These are phyloP conservation scores for Hypoxylon sp. DNA, from an alignment of 2,329 filamentous ascomycete species.

Conservation along the genomic window DNA sequence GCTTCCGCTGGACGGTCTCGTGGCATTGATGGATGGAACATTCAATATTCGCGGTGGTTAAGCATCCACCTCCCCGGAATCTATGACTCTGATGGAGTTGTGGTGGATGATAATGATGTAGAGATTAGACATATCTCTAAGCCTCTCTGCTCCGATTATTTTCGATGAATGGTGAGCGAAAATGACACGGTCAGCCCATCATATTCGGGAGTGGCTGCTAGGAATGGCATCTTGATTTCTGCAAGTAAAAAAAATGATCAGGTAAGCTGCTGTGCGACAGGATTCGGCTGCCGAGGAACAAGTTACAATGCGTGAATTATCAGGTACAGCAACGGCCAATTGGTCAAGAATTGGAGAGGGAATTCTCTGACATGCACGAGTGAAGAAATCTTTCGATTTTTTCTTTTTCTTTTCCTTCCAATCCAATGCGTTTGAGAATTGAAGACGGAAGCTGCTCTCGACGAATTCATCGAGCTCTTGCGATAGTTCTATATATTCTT, in stretches of 20 bases:
- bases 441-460: conserved; percentile 22
- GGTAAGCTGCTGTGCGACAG: conserved; percentile 36
- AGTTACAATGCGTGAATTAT: conserved; percentile 37
- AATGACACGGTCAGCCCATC: conserved; percentile 20
- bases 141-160: conserved; percentile 16
- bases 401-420: conserved; percentile 15
- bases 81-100: conserved; percentile 17
- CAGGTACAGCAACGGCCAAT: conserved; percentile 28
- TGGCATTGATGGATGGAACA: conserved; percentile 34
- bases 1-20: conserved; percentile 23
- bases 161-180: conserved; percentile 24
- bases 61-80: conserved; percentile 22
- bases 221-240: conserved; percentile 23
- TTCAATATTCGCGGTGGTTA: conserved; percentile 32
- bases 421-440: conserved; percentile 10
- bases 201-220: conserved; percentile 34
- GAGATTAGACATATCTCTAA: conserved; percentile 14
- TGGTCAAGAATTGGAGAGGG: conserved; percentile 31
- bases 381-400: not conserved
- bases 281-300: conserved; percentile 31
- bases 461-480: not conserved
- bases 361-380: conserved; percentile 25
- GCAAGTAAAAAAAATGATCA: conserved; percentile 11
- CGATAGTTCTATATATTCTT: conserved; percentile 1
- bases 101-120: conserved; percentile 22